These are phyloP conservation scores for Colletotrichum tropicale DNA, from an alignment of 2,329 filamentous ascomycete species.

Conservation along the genomic window DNA sequence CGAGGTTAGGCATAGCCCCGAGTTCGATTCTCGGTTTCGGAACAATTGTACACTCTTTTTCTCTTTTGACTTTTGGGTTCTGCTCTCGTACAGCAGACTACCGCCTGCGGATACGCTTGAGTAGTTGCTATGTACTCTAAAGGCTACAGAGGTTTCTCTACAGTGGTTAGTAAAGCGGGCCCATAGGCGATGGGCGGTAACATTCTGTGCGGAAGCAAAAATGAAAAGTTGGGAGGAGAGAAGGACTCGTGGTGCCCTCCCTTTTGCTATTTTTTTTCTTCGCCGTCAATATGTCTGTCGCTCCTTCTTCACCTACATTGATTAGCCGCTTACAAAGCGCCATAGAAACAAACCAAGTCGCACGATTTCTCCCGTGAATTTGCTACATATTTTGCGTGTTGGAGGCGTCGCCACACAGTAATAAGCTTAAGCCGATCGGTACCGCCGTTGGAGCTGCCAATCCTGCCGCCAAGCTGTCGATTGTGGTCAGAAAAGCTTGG, in stretches of 20 bases:
- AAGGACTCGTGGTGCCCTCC: background rate
- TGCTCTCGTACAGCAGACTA: background rate
- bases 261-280: background rate
- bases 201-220: background rate
- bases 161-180: background rate
- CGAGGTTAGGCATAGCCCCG: constrained; percentile 17
- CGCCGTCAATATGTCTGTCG: background rate
- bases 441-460: background rate
- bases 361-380: background rate
- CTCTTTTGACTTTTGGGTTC: rapidly evolving
- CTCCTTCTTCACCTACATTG: background rate
- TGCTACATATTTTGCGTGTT: background rate
- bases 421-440: background rate
- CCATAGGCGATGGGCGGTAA: rapidly evolving
- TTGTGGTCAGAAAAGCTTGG: background rate
- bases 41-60: background rate
- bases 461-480: background rate
- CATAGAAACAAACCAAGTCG: background rate
- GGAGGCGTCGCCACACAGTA: background rate
- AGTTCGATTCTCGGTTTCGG: constrained; percentile 20
- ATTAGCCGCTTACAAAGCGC: background rate
- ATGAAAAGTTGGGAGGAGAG: background rate
- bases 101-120: background rate
- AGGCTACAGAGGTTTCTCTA: rapidly evolving
- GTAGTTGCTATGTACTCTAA: background rate